Evolutionary conservation across 2,329 filamentous ascomycete species (phyloP), one percentile per base, ranked within the genome.

Genomic region (Colletotrichum aenigma): DNA sequence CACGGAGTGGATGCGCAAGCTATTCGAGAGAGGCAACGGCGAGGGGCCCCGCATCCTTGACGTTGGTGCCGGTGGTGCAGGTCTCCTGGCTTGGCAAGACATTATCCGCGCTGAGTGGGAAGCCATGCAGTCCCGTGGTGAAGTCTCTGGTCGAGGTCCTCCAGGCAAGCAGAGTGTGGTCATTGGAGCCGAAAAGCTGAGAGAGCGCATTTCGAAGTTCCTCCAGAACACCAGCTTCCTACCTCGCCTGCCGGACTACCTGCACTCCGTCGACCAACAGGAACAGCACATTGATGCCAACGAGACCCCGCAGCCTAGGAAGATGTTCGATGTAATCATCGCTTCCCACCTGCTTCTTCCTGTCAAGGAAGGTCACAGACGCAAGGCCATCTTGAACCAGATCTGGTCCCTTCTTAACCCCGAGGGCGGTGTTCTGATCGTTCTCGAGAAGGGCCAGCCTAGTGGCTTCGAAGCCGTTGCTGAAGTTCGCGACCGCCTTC

Each of bases 391-490:
- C 68, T 88, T 98, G 24, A 93, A 97, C 81, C 98, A 98, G 76
- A 90, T 98, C 2, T 99, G 97, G 97, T 93, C 92, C 16, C 88
- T 98, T 66, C 88, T 98, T 6, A 95, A 94, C 68, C 94, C 94
- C 2, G 90, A 96, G 21, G 96, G 96, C 2, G 97, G 97, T 43
- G 91, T 99, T 16, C 88, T 99, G 6, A 91, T 98, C 65, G 85
- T 98, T 4, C 86, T 98, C 26, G 97, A 99, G 83, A 98, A 98
- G 83, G 97, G 96, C 0, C 91, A 98, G 15, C 95, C 96, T 15
- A 92, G 95, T 58, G 97, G 97, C 0, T 99, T 99, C 79, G 97
- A 98, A 83, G 94, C 95, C 16, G 92, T 99, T 55, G 96, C 95
- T 13, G 94, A 94, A 64, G 96, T 96, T 7, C 93, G 97, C 66